phyloP scores from a whole-genome alignment of 2,329 filamentous ascomycete species.

The Colletotrichum sp. region DNA sequence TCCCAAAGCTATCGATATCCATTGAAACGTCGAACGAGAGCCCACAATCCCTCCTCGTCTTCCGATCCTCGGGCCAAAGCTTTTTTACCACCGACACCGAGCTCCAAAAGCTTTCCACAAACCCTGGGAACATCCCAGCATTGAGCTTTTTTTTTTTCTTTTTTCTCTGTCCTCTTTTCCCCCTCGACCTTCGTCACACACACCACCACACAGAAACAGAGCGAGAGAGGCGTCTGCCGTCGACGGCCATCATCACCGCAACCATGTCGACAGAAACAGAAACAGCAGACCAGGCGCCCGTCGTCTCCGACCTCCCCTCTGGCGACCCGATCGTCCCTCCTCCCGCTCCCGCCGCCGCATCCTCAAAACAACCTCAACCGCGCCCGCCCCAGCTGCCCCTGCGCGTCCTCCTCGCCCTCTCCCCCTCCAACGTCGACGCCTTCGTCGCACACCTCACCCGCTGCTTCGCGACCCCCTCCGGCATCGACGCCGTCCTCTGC shows the following conservation, averaged over 20 bases:
- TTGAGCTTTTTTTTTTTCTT: background rate
- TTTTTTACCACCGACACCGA: constrained; percentile 10
- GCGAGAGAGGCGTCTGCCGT: background rate
- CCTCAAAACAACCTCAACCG: constrained; percentile 8
- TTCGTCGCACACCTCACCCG: constrained; percentile 62
- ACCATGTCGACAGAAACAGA: constrained; percentile 21
- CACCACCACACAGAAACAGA: background rate
- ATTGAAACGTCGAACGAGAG: constrained; percentile 11
- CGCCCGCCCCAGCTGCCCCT: constrained; percentile 25
- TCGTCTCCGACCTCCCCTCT: constrained; percentile 37
- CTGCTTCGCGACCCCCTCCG: constrained; percentile 69
- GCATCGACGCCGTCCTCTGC: constrained; percentile 73
- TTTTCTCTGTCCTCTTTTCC: background rate
- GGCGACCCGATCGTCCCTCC: constrained; percentile 38
- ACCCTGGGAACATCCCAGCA: background rate
- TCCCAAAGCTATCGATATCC: background rate
- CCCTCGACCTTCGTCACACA: background rate
- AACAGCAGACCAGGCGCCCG: constrained; percentile 18
- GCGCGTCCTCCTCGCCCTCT: constrained; percentile 32
- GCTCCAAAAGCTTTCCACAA: constrained; percentile 1
- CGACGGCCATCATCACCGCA: background rate
- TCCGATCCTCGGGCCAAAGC: constrained; percentile 18
- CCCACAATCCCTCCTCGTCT: constrained; percentile 3
- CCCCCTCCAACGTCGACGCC: constrained; percentile 50
- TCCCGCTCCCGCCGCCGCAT: background rate